Evolutionary conservation across 169 alveolate species (phyloP).

Genomic region (Hepatocystis sp.): DNA sequence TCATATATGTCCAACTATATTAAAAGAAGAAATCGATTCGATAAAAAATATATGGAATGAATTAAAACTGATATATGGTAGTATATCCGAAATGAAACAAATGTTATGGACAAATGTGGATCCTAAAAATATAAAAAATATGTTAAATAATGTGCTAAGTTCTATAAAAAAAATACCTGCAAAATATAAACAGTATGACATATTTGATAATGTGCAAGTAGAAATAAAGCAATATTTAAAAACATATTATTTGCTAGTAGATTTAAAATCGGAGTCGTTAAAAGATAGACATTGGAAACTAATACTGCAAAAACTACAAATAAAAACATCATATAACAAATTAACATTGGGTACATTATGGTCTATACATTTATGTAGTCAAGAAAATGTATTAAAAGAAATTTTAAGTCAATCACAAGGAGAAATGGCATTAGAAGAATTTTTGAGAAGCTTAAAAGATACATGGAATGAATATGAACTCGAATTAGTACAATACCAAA

Average conservation of each 20-base stretch:
- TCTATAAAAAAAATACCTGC: slow-evolving; percentile 90
- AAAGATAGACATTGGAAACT: slow-evolving; percentile 98
- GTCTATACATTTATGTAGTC: slow-evolving; percentile 82
- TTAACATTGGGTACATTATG: slow-evolving; percentile 92
- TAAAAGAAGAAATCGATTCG: slow-evolving; percentile 90
- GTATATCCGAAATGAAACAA: slow-evolving; percentile 87
- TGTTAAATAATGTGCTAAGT: slow-evolving; percentile 90
- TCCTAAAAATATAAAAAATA: slow-evolving; percentile 89
- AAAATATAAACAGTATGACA: slow-evolving; percentile 93
- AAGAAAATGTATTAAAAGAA: slow-evolving; percentile 88
- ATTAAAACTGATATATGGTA: slow-evolving; percentile 87
- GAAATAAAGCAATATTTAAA: slow-evolving; percentile 75
- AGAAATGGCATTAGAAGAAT: slow-evolving; percentile 96
- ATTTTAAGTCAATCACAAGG: slow-evolving; percentile 96
- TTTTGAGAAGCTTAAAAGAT: slow-evolving; percentile 92
- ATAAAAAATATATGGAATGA: slow-evolving; percentile 93
- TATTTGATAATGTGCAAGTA: slow-evolving; percentile 91
- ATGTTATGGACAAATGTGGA: slow-evolving; percentile 89
- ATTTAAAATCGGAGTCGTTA: slow-evolving; percentile 96
- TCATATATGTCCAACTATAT: slow-evolving; percentile 88
- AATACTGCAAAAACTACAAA: slow-evolving; percentile 85
- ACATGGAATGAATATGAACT: slow-evolving; percentile 92
- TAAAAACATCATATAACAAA: slow-evolving; percentile 86
- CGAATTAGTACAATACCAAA: slow-evolving; percentile 92
- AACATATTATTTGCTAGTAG: slow-evolving; percentile 82